Conservation (phyloP, 768 basidiomycete genomes). For the Tylopilus sp. region DNA sequence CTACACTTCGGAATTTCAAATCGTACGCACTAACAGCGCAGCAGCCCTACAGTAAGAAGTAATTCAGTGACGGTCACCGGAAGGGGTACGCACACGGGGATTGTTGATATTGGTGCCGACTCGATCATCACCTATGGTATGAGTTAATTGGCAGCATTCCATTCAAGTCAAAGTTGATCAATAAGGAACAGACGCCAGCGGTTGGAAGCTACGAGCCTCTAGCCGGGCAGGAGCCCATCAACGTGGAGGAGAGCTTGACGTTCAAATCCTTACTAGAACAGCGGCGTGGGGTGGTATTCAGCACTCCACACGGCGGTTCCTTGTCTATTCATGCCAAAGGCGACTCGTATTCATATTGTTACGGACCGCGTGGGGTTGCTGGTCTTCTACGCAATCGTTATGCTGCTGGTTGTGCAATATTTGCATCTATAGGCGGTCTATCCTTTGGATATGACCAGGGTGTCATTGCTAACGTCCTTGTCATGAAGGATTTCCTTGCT, state of each 20-base stretch:
- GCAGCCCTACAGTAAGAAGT: too few relatives aligned
- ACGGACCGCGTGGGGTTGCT: slow-evolving; percentile 65
- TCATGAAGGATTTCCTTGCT: slow-evolving; percentile 70
- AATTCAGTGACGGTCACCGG: background rate
- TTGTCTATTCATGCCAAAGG: slow-evolving; percentile 21
- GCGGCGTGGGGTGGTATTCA: slow-evolving; percentile 16
- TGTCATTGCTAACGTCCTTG: slow-evolving; percentile 81
- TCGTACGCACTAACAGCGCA: too few relatives aligned
- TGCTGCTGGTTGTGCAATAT: slow-evolving; percentile 63
- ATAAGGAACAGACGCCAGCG: slow-evolving; percentile 1
- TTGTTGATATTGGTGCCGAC: background rate
- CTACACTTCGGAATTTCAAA: too few relatives aligned
- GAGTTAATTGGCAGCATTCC: background rate
- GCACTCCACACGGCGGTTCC: slow-evolving; percentile 27
- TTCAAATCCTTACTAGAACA: slow-evolving; percentile 18
- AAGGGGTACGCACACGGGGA: background rate
- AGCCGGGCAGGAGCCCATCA: slow-evolving; percentile 7
- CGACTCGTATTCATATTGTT: slow-evolving; percentile 58
- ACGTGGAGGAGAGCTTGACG: slow-evolving; percentile 9
- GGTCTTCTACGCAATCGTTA: slow-evolving; percentile 67
- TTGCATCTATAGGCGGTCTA: slow-evolving; percentile 74
- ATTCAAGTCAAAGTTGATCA: background rate
- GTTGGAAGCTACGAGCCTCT: slow-evolving; percentile 18
- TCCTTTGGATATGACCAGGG: slow-evolving; percentile 85
- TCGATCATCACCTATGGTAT: slow-evolving; percentile 12